Evolutionary conservation across 306 rosid species (phyloP), one percentile per base, ranked within the genome.

Genomic region (Mimosa pudica): DNA sequence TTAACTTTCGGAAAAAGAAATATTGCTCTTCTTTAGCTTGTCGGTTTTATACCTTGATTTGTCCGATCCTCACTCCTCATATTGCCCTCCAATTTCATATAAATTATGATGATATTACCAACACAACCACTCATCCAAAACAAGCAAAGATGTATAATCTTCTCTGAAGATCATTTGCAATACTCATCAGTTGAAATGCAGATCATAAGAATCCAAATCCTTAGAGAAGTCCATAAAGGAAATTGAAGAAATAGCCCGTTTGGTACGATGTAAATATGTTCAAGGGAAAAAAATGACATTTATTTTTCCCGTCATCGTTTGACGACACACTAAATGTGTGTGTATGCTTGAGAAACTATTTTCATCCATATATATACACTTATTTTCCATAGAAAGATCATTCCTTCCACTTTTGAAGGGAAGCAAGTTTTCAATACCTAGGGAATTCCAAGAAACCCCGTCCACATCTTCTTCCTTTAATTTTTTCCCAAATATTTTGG

Each of bases 191-290:
- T 64, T 66, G 74, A 20, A 41, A 7, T 47, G 4, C 75, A 55
- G 58, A 74, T 84, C 82, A 76, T 55, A 76, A 20, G 33, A 74
- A 45, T 81, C 88, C 61, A 72, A 54, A 2, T 84, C 82, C 84
- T 47, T 82, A 13, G 85, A 61, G 49, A 74, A 58, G 20, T 84
- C 84, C 57, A 20, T 77, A 8, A 58, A 5, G 60, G 90, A 74
- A 32, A 8, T 63, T 66, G 49, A 41, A 65, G 54, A 79, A 44
- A 13, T 74, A 38, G 42, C 42, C 42, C 42, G 42, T 38, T 38
- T 38, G 5, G 42, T 38, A 5, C 42, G 42, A 38, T 38, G 5
- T 2, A 38, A 38, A 38, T 38, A 38, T 38, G 42, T 38, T 38
- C 3, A 2, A 38, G 42, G 42, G 5, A 38, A 38, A 38, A 38